Percentiles rank a stretch among this genome's conserved stretches.
phyloP scores from a whole-genome alignment of 2,329 filamentous ascomycete genomes.

The Gnomoniopsis smithogilvyi region DNA sequence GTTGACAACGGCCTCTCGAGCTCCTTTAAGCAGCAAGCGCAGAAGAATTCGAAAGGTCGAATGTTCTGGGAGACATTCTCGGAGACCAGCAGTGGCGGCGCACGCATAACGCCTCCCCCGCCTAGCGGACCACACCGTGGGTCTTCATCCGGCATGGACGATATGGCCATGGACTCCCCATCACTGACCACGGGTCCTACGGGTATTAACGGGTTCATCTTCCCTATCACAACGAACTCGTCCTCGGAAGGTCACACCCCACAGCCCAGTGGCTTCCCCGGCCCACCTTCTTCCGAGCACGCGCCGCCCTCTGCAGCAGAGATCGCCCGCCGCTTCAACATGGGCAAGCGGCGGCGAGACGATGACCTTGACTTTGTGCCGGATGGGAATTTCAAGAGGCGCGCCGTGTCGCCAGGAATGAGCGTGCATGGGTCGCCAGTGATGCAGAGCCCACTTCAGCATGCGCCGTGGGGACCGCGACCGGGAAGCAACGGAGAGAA shows the following conservation, averaged over 20 bases:
- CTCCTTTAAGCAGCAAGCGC: constrained; percentile 72
- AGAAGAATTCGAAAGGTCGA: constrained; percentile 68
- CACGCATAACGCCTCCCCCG: constrained; percentile 58
- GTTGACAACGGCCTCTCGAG: constrained; percentile 52
- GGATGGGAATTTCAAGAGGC: constrained; percentile 80
- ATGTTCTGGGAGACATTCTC: constrained; percentile 79
- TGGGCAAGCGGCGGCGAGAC: constrained; percentile 77
- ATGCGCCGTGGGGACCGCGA: constrained; percentile 63
- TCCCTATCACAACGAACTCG: constrained; percentile 29
- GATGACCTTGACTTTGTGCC: constrained; percentile 70
- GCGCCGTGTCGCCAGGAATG: constrained; percentile 88
- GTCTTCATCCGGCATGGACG: constrained; percentile 59
- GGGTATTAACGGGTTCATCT: constrained; percentile 23
- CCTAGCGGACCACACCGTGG: constrained; percentile 54
- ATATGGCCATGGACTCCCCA: constrained; percentile 71
- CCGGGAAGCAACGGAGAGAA: constrained; percentile 57
- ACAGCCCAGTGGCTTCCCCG: constrained; percentile 29
- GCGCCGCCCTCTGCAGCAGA: constrained; percentile 66
- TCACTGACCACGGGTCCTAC: constrained; percentile 26
- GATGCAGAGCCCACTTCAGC: constrained; percentile 77
- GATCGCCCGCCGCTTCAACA: constrained; percentile 71
- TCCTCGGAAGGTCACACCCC: constrained; percentile 35
- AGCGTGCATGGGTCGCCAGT: constrained; percentile 88
- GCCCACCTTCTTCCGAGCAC: constrained; percentile 21
- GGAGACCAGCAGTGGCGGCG: constrained; percentile 52